These are phyloP conservation scores for Atractiella rhizophila DNA, from an alignment of 768 basidiomycete genomes.

Conservation along the genomic window DNA sequence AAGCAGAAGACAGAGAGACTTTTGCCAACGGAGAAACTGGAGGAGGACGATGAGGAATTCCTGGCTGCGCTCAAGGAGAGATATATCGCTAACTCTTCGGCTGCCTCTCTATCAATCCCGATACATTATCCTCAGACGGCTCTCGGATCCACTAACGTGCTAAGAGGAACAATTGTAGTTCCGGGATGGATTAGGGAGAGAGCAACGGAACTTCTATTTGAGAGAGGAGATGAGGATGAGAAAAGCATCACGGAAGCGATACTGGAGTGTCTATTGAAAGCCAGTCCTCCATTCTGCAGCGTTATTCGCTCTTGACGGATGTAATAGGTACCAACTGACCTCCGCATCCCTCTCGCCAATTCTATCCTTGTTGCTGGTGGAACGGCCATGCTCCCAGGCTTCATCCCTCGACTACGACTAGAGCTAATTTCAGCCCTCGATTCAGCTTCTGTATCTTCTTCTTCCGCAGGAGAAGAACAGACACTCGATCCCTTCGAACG, in stretches of 20 bases:
- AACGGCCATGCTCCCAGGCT: constrained; percentile 71
- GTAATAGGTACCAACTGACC: constrained; percentile 57
- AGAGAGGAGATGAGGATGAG: constrained; percentile 59
- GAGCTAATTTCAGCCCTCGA: constrained; percentile 42
- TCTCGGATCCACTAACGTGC: constrained; percentile 10
- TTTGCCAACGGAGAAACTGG: background rate
- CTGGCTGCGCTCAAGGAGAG: background rate
- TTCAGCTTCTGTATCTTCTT: background rate
- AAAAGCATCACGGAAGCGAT: constrained; percentile 58
- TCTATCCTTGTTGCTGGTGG: constrained; percentile 72
- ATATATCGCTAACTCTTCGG: background rate
- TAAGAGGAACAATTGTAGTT: constrained; percentile 45
- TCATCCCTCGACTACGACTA: constrained; percentile 61
- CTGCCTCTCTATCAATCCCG: constrained; percentile 4
- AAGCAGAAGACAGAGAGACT: background rate
- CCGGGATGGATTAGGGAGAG: constrained; percentile 91
- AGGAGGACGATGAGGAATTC: background rate
- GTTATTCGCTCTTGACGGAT: background rate
- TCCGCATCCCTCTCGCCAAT: constrained; percentile 56
- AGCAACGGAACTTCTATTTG: constrained; percentile 69
- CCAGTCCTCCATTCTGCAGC: constrained; percentile 18
- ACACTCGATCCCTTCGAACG: background rate
- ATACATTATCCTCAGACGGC: background rate
- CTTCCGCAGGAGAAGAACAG: background rate
- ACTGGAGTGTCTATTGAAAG: constrained; percentile 55